Percentiles rank a stretch among this genome's conserved stretches.
Evolutionary conservation across 257 asterid species (phyloP).

Genomic region (Solanum pinnatisectum): DNA sequence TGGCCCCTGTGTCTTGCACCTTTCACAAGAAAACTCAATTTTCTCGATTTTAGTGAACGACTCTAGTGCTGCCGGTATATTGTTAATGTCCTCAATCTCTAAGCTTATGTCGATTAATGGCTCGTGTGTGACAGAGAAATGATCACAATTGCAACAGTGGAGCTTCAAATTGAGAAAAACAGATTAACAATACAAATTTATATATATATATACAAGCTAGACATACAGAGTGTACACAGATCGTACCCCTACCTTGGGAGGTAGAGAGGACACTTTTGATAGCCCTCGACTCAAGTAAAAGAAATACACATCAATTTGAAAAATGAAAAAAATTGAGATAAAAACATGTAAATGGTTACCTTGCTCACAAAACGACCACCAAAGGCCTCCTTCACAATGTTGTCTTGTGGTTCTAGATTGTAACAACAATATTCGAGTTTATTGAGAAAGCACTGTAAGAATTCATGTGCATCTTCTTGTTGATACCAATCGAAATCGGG

Average conservation of each 20-base stretch:
- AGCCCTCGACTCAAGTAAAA: too few species aligned
- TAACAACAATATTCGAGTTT: not conserved
- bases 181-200: not conserved
- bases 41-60: conserved; percentile 77
- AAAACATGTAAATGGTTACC: not conserved
- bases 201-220: not conserved
- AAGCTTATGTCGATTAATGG: conserved; percentile 72
- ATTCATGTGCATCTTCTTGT: not conserved
- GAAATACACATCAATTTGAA: too few species aligned
- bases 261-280: not conserved
- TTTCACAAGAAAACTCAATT: conserved; percentile 72
- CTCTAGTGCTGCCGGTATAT: conserved; percentile 43
- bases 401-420: not conserved
- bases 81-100: conserved; percentile 63
- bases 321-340: too few species aligned
- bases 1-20: conserved; percentile 57
- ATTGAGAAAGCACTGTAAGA: not conserved
- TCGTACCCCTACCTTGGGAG: not conserved
- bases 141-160: conserved; percentile 64
- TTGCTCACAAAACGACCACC: not conserved
- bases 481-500: not conserved
- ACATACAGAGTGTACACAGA: not conserved
- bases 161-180: conserved; percentile 35
- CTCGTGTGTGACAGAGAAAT: conserved; percentile 62
- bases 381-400: not conserved